Base-by-base conservation (phyloP, 257 asterid species). In the Mitragyna speciosa region DNA sequence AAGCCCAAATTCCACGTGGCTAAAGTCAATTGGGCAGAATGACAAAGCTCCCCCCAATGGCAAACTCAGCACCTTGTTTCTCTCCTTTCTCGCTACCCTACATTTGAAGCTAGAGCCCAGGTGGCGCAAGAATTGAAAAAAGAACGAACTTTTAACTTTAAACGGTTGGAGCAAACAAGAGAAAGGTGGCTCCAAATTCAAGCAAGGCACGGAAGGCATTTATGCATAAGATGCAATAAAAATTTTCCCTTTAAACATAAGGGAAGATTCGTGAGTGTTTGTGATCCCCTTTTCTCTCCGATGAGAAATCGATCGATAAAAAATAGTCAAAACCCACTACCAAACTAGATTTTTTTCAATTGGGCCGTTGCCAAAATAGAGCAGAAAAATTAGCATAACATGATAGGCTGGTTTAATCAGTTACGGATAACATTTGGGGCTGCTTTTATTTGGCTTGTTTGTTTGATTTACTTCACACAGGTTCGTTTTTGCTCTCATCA, bases 381-480 rank as follows among this genome's bases (percentile, higher is more conserved):
- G 51, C 30, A 39, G 56, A 20, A 20, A 26, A n/a, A 76, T 28
- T 15, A 20, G 15, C 6, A 12, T 70, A 84, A 85, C 74, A 94
- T 94, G 97, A 88, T 88, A 45, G 81, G 75, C 66, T 91, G 95
- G 95, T 84, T 89, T 22, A 93, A 90, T 80, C 91, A 89, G 84
- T 87, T 95, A n/a, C 88, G 88, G 85, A 83, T 86, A 89, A 89
- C 94, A 76, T 95, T 93, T 84, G 98, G 98, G 73, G 91, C 89
- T 43, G 88, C 98, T 2, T 95, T 95, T 84, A 69, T 95, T 39
- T 95, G 98, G 99, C 94, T 95, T 65, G 97, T 92, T 82, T 93
- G 97, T 88, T 83, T 95, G 82, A 93, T 95, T 88, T 95, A 95
- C 89, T 95, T 90, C 93, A 95, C 98, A 75, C 98, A 95, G 98